Evolutionary conservation across 306 rosid genomes (phyloP), one percentile per base, ranked within the genome.

Genomic region (Trifolium fragiferum): DNA sequence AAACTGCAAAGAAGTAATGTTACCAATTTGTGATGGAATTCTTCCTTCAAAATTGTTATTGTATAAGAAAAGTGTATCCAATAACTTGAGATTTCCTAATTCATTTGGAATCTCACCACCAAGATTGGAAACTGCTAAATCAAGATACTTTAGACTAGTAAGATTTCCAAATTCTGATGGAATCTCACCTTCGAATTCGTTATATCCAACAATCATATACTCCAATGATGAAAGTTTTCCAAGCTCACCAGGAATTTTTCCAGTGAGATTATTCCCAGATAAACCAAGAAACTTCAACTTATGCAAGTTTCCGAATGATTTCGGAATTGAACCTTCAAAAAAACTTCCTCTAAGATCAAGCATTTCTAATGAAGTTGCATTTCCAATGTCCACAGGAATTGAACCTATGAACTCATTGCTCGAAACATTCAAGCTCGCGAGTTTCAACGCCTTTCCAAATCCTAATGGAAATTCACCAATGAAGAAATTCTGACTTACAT

Each of bases 331-430:
- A 27, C 97, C 99, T 75, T 70, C 78, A 51, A 90, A 86, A 82
- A 94, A 89, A 84, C 94, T 90, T 30, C 99, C 99, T 81, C 97
- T 82, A 46, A 94, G 93, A 89, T 94, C 99, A 68, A 94, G 74
- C 60, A 49, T 86, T 85, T 92, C 96, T 30, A 94, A 75, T 58
- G 76, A 74, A 72, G 92, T 79, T 23, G 92, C 90, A 86, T 87
- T 88, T 55, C 90, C 97, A 47, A 94, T 80, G 81, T 94, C 96
- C 72, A 70, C 80, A 0, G 96, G 99, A 75, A 90, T 78, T 46
- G 83, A 44, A 18, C 96, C 97, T 3, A 86, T 70, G 79, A 94
- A 89, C 50, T 92, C 89, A 57, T 94, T 94, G 86, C 99, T 86
- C 1, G 99, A 94, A 19, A 87, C 96, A 72, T 92, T 94, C 30